Percentiles rank a stretch among this genome's conserved stretches.
Conservation (phyloP, 2,329 filamentous ascomycete genomes). For the Dothideomycetidae sp. region DNA sequence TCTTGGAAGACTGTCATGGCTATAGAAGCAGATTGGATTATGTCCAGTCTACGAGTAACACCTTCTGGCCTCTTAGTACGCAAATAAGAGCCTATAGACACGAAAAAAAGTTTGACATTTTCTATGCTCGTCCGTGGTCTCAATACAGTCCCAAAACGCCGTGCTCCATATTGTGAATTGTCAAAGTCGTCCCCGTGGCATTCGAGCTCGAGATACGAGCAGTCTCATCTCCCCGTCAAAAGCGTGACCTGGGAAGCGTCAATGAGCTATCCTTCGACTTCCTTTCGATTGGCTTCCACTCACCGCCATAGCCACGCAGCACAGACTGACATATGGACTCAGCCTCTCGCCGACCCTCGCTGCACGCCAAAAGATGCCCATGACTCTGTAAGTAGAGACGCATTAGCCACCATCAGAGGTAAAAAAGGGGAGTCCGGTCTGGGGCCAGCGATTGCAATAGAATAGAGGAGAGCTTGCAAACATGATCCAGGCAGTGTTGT, state of each 20-base stretch:
- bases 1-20: not conserved
- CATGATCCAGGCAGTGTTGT: no score
- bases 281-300: no score
- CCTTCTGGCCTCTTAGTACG: not conserved
- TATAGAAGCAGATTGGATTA: not conserved
- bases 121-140: no score
- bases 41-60: no score
- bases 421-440: no score
- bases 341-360: constrained; percentile 83
- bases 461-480: no score
- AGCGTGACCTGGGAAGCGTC: constrained; percentile 17
- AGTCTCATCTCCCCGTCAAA: constrained; percentile 13
- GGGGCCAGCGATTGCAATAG: no score
- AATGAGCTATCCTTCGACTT: no score
- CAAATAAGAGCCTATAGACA: not conserved
- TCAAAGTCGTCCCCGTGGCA: no score
- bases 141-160: no score
- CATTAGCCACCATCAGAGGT: no score
- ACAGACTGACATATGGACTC: constrained; percentile 89
- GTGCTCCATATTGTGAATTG: no score
- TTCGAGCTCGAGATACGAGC: not conserved
- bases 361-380: constrained; percentile 91
- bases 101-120: not conserved
- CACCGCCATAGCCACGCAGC: constrained; percentile 89
- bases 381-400: constrained; percentile 41